Conservation (phyloP, 2,329 filamentous ascomycete species). For the Monilinia laxa region DNA sequence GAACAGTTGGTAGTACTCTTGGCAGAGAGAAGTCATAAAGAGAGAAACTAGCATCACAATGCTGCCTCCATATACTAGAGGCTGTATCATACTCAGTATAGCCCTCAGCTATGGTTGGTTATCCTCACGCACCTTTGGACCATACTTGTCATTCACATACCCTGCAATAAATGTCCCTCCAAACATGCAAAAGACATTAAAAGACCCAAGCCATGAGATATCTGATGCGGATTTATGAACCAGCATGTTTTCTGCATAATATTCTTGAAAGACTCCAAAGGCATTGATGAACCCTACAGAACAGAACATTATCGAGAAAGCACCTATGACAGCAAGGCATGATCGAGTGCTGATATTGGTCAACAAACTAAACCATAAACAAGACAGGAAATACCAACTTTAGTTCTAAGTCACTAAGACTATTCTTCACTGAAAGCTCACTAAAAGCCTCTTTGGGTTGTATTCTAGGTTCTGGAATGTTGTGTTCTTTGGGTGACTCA, state of each 20-base stretch:
- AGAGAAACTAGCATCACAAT: conserved; percentile 21
- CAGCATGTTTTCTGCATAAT: conserved; percentile 24
- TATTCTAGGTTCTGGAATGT: background rate
- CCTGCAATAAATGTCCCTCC: conserved; percentile 16
- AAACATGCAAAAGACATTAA: conserved; percentile 40
- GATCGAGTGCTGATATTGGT: conserved; percentile 19
- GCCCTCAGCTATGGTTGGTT: background rate
- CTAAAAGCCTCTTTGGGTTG: background rate
- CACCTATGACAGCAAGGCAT: conserved; percentile 25
- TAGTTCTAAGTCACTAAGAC: conserved; percentile 11
- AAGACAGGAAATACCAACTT: conserved; percentile 18
- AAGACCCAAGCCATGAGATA: conserved; percentile 42
- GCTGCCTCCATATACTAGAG: too few relatives aligned
- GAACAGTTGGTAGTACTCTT: conserved; percentile 41
- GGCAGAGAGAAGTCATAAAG: conserved; percentile 37
- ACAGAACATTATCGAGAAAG: conserved; percentile 35
- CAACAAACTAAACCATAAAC: background rate
- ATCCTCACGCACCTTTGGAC: conserved; percentile 31
- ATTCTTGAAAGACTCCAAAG: too few relatives aligned
- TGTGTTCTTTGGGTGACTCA: background rate
- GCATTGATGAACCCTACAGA: conserved; percentile 19
- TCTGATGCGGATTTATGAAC: conserved; percentile 33
- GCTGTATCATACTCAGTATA: background rate
- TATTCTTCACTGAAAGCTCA: background rate
- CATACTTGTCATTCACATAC: conserved; percentile 35